These are phyloP conservation scores for Trametes maxima DNA, from an alignment of 768 basidiomycete species.

Conservation along the genomic window DNA sequence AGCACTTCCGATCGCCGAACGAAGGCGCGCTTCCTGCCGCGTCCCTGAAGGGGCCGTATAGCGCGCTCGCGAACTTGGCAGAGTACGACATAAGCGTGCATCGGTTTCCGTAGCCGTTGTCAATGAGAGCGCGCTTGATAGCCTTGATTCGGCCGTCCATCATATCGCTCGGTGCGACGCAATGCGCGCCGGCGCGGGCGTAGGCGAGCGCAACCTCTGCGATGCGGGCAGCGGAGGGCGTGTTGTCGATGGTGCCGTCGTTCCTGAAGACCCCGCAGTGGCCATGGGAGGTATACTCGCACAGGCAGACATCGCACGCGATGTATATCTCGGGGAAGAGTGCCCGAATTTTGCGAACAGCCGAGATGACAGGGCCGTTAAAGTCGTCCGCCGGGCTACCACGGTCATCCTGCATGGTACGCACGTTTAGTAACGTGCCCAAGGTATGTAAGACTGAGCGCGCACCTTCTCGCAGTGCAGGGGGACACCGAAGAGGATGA, in stretches of 20 bases:
- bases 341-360: slow-evolving; percentile 74
- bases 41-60: slow-evolving; percentile 99
- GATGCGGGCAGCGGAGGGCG: slow-evolving; percentile 82
- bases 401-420: slow-evolving; percentile 60
- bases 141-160: slow-evolving; percentile 95
- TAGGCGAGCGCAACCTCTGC: slow-evolving; percentile 92
- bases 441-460: background rate
- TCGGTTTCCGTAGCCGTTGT: slow-evolving; percentile 81
- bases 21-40: slow-evolving; percentile 96
- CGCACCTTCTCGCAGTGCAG: slow-evolving; percentile 74
- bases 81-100: slow-evolving; percentile 96
- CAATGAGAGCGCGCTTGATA: slow-evolving; percentile 87
- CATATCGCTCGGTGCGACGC: slow-evolving; percentile 99
- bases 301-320: slow-evolving; percentile 96
- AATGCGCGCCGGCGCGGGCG: slow-evolving; percentile 94
- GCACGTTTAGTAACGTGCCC: background rate
- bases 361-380: slow-evolving; percentile 89
- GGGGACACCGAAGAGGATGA: slow-evolving; percentile 95
- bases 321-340: slow-evolving; percentile 88
- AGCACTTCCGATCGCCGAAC: slow-evolving; percentile 96
- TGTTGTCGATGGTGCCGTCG: slow-evolving; percentile 78
- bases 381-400: slow-evolving; percentile 92
- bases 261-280: slow-evolving; percentile 85
- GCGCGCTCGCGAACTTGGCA: slow-evolving; percentile 93
- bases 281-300: slow-evolving; percentile 98